Conservation (phyloP, 2,329 filamentous ascomycete species). For the Xylariaceae sp. region DNA sequence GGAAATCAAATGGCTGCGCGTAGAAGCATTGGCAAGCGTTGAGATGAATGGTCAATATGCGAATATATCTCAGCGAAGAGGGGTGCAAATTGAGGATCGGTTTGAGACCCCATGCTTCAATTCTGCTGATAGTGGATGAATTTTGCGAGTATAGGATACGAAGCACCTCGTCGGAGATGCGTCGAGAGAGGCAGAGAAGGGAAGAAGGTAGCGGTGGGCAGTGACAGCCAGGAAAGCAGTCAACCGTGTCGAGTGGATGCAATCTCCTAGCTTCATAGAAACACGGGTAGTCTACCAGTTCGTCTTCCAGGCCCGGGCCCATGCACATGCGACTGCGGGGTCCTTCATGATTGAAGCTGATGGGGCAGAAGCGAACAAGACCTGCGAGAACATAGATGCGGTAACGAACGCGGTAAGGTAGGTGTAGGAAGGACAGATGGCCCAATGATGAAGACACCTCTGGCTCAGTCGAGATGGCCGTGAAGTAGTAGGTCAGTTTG, state of each 20-base stretch:
- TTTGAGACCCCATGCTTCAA: not conserved
- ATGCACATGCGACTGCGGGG: not conserved
- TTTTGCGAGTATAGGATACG: slow-evolving; percentile 4
- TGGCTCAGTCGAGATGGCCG: not conserved
- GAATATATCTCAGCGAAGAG: not conserved
- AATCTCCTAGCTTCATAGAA: slow-evolving; percentile 2
- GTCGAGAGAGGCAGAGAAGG: not conserved
- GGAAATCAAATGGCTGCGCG: not conserved
- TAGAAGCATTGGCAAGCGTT: slow-evolving; percentile 2
- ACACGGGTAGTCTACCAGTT: not conserved
- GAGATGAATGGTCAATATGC: not conserved
- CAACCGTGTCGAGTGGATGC: not conserved
- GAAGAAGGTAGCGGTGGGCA: slow-evolving; percentile 2
- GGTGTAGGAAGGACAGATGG: not conserved
- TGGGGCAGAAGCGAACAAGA: slow-evolving; percentile 2
- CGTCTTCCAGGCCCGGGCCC: not conserved
- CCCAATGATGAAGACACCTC: not conserved
- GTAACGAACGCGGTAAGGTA: slow-evolving; percentile 3
- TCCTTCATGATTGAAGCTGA: slow-evolving; percentile 7
- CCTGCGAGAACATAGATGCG: slow-evolving; percentile 5
- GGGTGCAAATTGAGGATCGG: slow-evolving; percentile 1
- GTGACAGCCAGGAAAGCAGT: slow-evolving; percentile 1
- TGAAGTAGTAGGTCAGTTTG: not conserved
- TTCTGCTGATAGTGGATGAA: slow-evolving; percentile 3
- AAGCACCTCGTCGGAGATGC: not conserved